A percentile compares a stretch with the other conserved stretches of the same genome.
These are phyloP conservation scores for Pseudocercospora fijiensis DNA, from an alignment of 2,329 filamentous ascomycete genomes.

Conservation along the genomic window DNA sequence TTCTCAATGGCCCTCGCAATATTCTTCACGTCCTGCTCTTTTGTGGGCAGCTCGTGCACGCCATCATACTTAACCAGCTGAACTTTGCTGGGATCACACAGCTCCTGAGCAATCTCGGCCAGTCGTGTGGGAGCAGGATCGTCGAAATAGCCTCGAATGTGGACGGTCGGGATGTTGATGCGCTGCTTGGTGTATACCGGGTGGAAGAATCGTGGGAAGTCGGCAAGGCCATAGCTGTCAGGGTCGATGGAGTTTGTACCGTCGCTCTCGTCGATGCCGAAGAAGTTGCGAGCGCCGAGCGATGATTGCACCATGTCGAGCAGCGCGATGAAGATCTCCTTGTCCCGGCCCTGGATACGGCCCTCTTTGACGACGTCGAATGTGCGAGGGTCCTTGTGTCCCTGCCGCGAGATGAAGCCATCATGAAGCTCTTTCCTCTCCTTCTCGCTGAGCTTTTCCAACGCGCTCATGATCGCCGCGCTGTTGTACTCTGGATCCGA, in stretches of 20 bases:
- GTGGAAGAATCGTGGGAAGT: constrained; percentile 10
- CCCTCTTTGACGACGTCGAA: constrained; percentile 1
- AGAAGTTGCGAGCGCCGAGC: constrained; percentile 7
- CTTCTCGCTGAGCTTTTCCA: constrained; percentile 5
- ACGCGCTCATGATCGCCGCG: constrained; percentile 4
- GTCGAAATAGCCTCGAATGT: constrained; percentile 1
- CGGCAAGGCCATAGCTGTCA: neutral
- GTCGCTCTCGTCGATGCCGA: constrained; percentile 10
- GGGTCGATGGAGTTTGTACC: constrained; percentile 3
- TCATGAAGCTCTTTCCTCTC: constrained; percentile 10
- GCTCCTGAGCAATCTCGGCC: constrained; percentile 7
- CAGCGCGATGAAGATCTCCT: constrained; percentile 10
- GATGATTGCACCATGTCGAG: constrained; percentile 12
- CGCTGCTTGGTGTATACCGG: constrained; percentile 2
- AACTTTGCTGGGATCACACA: constrained; percentile 6
- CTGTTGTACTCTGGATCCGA: constrained; percentile 9
- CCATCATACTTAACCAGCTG: constrained; percentile 8
- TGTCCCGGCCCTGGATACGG: neutral
- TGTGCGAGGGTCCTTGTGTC: constrained; percentile 7
- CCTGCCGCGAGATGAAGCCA: constrained; percentile 9
- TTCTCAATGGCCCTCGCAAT: constrained; percentile 9
- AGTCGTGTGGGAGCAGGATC: constrained; percentile 5
- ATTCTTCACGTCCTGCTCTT: neutral
- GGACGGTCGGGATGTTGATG: constrained; percentile 1
- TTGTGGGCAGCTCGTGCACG: constrained; percentile 1